Evolutionary conservation across 2,329 filamentous ascomycete species (phyloP).

Genomic region (Camillea tinctor): DNA sequence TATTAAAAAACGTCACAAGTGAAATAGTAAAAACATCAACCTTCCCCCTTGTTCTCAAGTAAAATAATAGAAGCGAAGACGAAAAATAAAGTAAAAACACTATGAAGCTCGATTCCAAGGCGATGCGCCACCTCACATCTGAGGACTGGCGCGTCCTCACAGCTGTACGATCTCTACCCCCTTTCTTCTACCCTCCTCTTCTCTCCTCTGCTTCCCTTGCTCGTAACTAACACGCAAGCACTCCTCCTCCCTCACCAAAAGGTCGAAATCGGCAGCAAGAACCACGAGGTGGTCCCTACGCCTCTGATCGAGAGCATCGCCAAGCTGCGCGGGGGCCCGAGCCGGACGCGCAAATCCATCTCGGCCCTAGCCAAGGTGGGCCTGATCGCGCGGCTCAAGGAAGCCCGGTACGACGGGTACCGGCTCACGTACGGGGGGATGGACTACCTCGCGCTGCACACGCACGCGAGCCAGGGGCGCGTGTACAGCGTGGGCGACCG

Average conservation of each 20-base stretch:
- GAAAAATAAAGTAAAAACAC: conserved; percentile 19
- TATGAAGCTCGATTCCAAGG: conserved; percentile 96
- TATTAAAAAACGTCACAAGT: no score
- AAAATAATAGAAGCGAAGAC: neutral
- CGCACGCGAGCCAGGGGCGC: conserved; percentile 74
- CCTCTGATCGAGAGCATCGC: conserved; percentile 81
- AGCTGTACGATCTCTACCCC: conserved; percentile 60
- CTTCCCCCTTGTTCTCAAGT: neutral
- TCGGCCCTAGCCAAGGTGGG: conserved; percentile 88
- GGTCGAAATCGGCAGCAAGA: conserved; percentile 92
- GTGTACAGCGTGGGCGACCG: conserved; percentile 93
- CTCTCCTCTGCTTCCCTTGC: conserved; percentile 25
- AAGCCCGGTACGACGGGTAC: conserved; percentile 97
- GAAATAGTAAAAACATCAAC: no score
- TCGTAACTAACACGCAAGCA: conserved; percentile 32
- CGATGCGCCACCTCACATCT: conserved; percentile 83
- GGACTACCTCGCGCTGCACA: conserved; percentile 94
- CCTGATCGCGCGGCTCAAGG: conserved; percentile 88
- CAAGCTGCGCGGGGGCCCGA: conserved; percentile 73
- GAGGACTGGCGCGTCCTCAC: conserved; percentile 96
- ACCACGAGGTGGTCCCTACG: conserved; percentile 95
- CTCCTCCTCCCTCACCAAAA: conserved; percentile 40
- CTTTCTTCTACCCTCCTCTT: conserved; percentile 20
- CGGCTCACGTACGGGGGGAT: conserved; percentile 93
- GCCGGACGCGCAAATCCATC: conserved; percentile 81